These are phyloP conservation scores for Vachellia collinsii DNA, from an alignment of 306 rosid species.

Conservation along the genomic window DNA sequence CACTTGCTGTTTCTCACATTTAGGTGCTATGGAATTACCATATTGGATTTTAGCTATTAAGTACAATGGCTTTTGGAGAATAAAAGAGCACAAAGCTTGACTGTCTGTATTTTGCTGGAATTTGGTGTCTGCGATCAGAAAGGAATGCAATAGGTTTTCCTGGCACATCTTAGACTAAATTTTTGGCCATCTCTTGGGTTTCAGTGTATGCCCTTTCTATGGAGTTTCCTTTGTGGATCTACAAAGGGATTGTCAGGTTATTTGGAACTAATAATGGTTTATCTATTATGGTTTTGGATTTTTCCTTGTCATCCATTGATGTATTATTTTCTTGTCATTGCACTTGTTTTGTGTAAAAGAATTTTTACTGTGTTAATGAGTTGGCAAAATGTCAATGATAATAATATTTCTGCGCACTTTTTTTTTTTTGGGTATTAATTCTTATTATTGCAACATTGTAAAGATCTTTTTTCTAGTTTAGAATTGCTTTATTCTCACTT, in stretches of 20 bases:
- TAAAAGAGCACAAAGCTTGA: neutral
- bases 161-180: neutral
- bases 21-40: neutral
- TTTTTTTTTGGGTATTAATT: neutral
- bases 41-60: neutral
- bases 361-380: slow-evolving; percentile 4
- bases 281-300: neutral
- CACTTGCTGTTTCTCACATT: slow-evolving; percentile 1
- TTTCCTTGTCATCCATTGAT: neutral
- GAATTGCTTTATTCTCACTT: neutral
- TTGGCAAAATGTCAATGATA: neutral
- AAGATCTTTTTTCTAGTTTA: neutral
- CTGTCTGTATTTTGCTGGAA: neutral
- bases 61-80: neutral
- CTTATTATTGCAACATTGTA: neutral
- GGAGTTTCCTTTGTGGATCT: neutral
- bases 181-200: neutral
- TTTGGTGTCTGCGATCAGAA: neutral
- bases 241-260: neutral
- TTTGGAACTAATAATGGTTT: neutral
- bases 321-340: neutral
- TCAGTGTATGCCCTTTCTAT: neutral
- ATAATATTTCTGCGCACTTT: neutral
- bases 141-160: neutral
- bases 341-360: neutral